Evolutionary conservation across 495 filamentous ascomycete genomes (phyloP).

Genomic region (Hyaloscypha hepaticicola): DNA sequence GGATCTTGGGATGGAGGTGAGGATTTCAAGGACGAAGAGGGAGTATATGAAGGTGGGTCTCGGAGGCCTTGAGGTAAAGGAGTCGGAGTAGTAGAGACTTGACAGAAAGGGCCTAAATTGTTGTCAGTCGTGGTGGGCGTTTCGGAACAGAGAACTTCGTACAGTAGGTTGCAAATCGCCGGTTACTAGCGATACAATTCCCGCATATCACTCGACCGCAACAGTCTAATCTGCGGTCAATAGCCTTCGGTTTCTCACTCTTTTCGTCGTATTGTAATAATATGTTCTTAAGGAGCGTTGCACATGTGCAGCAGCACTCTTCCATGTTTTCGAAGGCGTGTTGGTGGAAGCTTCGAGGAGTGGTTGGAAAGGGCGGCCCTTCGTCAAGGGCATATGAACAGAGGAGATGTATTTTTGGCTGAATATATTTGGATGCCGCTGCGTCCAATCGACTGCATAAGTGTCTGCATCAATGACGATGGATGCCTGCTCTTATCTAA

Average conservation of each 20-base stretch:
- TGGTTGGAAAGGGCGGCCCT: slow-evolving; percentile 7
- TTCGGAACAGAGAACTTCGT: slow-evolving; percentile 37
- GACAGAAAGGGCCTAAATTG: slow-evolving; percentile 51
- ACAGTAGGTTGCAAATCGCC: slow-evolving; percentile 69
- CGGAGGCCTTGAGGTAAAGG: slow-evolving; percentile 54
- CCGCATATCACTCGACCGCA: slow-evolving; percentile 68
- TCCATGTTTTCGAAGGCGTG: slow-evolving; percentile 18
- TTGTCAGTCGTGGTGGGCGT: neutral
- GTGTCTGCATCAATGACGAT: neutral
- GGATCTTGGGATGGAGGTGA: slow-evolving; percentile 29
- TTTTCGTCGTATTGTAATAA: slow-evolving; percentile 45
- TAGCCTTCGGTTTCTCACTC: slow-evolving; percentile 53
- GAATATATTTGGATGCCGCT: neutral
- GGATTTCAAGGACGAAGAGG: slow-evolving; percentile 30
- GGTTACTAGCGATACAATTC: slow-evolving; percentile 62
- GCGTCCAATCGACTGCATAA: neutral
- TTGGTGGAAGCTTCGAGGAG: neutral
- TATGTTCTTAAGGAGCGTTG: slow-evolving; percentile 51
- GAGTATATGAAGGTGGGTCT: slow-evolving; percentile 59
- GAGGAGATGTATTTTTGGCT: slow-evolving; percentile 20
- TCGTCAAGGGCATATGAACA: slow-evolving; percentile 8
- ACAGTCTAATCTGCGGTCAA: slow-evolving; percentile 56
- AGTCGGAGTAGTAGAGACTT: slow-evolving; percentile 49
- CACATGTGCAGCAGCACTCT: slow-evolving; percentile 66
- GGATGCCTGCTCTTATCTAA: neutral